Percentiles rank a stretch among this genome's conserved stretches.
Evolutionary conservation across 257 asterid species (phyloP).

Genomic region (Nemophila menziesii): DNA sequence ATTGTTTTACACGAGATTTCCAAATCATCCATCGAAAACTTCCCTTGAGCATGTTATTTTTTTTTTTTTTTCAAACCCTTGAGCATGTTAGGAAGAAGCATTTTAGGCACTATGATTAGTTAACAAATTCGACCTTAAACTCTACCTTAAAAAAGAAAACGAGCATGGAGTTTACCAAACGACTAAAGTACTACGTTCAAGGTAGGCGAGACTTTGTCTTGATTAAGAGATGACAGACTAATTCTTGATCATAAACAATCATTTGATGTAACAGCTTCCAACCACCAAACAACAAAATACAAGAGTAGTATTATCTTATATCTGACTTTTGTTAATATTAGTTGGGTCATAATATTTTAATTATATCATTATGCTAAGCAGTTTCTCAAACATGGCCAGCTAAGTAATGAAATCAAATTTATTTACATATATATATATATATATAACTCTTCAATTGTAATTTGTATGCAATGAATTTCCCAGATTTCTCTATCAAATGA

Average conservation of each 20-base stretch:
- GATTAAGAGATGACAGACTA: constrained; percentile 20
- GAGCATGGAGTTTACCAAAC: too few species aligned
- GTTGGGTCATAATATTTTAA: constrained; percentile 12
- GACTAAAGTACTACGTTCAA: too few species aligned
- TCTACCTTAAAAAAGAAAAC: too few species aligned
- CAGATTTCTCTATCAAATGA: constrained; percentile 34
- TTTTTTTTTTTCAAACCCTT: too few species aligned
- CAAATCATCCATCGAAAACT: too few species aligned
- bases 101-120: too few species aligned
- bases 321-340: constrained; percentile 16
- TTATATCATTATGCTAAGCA: constrained; percentile 10
- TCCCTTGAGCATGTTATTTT: too few species aligned
- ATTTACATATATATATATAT: constrained; percentile 14
- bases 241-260: constrained; percentile 13
- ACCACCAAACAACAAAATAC: constrained; percentile 28
- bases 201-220: constrained; percentile 12
- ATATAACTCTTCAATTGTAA: constrained; percentile 9
- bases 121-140: too few species aligned
- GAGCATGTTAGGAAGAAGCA: too few species aligned
- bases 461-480: constrained; percentile 14
- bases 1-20: too few species aligned
- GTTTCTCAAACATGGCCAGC: constrained; percentile 46
- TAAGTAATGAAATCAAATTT: constrained; percentile 21
- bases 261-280: constrained; percentile 56
- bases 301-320: constrained; percentile 13